Evolutionary conservation across 2,329 filamentous ascomycete species (phyloP).

Genomic region (Aspergillus pseudotamarii): DNA sequence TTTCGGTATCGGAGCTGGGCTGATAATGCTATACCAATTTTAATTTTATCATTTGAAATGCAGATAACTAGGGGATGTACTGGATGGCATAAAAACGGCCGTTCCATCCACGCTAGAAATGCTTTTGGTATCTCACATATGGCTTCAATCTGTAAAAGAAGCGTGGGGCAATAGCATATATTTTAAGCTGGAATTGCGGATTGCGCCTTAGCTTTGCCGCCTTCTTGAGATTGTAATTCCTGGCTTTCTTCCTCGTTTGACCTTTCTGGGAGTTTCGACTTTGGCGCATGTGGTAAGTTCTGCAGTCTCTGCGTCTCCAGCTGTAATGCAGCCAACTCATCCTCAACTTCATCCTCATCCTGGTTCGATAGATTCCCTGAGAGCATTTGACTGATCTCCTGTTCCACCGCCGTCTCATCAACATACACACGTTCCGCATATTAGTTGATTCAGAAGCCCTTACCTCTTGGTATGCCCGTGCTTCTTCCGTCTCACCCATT

Average conservation of each 20-base stretch:
- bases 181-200: slow-evolving; percentile 17
- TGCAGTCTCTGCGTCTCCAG: slow-evolving; percentile 54
- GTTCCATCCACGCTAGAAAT: slow-evolving; percentile 30
- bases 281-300: slow-evolving; percentile 44
- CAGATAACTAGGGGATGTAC: neutral
- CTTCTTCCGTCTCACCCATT: slow-evolving; percentile 89
- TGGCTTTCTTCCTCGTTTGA: slow-evolving; percentile 27
- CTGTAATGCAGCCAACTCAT: slow-evolving; percentile 84
- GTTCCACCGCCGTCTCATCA: slow-evolving; percentile 15
- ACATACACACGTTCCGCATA: neutral
- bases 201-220: slow-evolving; percentile 27
- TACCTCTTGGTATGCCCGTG: slow-evolving; percentile 86
- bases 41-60: neutral
- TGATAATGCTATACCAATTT: neutral
- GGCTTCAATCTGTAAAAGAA: neutral
- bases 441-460: slow-evolving; percentile 25
- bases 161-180: neutral
- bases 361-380: slow-evolving; percentile 86
- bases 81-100: neutral
- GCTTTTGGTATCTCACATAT: slow-evolving; percentile 14
- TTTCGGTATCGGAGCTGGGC: neutral
- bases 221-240: slow-evolving; percentile 21
- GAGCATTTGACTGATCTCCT: slow-evolving; percentile 93
- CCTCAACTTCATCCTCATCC: slow-evolving; percentile 97
- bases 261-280: slow-evolving; percentile 30